Evolutionary conservation across 2,329 filamentous ascomycete species (phyloP), one percentile per base, ranked within the genome.

Genomic region (Pseudogymnoascus sp.): DNA sequence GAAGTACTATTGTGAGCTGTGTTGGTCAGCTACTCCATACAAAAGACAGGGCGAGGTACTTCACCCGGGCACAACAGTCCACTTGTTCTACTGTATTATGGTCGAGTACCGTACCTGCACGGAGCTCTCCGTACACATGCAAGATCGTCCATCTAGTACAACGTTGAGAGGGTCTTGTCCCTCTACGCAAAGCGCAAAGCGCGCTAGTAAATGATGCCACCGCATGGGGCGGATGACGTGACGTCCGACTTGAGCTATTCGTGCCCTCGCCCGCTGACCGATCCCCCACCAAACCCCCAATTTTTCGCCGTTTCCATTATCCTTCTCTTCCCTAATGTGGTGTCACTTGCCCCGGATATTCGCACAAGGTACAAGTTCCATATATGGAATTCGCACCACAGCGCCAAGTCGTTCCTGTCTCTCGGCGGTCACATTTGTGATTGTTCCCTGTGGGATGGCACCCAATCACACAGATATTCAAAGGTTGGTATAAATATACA

Each of bases 271-370:
- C 47, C 50, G 2, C 25, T 14, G 47, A 53, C 25, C 23, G 11
- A 56, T 33, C 50, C 50, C 50, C 28, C 47, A 56, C 47, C 28
- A 31, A 53, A 33, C 50, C 50, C 50, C 50, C 28, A 35, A 12
- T 56, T 56, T 56, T 56, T 21, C n/a, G 10, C n/a, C 11, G 50
- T 56, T 56, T 56, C 50, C 50, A 56, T 56, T 56, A 56, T 56
- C 50, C 50, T 56, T 56, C 50, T 56, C 50, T 56, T 35, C 50
- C 28, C 28, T 33, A 56, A 56, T 56, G 50, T 56, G 28, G 50
- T 56, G 50, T 56, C 28, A 56, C 50, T 33, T 56, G 50, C 50
- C 50, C 50, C 50, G 50, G 28, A 56, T 56, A 56, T 56, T 56
- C 16, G 28, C 28, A 56, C 28, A 56, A 33, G 50, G 50, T 56